These are phyloP conservation scores for Pluteus cervinus DNA, from an alignment of 768 basidiomycete genomes.

Conservation along the genomic window DNA sequence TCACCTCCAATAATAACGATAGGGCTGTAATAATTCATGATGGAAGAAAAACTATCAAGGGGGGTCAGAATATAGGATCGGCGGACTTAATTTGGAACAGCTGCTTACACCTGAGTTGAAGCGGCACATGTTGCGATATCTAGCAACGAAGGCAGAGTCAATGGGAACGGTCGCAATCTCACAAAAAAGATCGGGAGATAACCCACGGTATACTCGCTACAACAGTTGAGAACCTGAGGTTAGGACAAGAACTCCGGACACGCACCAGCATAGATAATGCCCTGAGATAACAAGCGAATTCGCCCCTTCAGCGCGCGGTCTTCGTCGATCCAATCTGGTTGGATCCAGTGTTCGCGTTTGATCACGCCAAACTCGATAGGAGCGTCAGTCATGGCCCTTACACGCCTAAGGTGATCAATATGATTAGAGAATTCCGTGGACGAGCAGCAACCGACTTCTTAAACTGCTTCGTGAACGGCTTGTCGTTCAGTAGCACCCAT, in stretches of 20 bases:
- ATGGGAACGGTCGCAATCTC: not conserved
- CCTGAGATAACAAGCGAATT: slow-evolving; percentile 54
- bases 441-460: slow-evolving; percentile 37
- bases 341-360: slow-evolving; percentile 68
- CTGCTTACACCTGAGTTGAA: slow-evolving; percentile 81
- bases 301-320: slow-evolving; percentile 52
- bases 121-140: slow-evolving; percentile 94
- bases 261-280: slow-evolving; percentile 57
- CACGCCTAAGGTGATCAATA: slow-evolving; percentile 28
- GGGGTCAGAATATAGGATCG: slow-evolving; percentile 1
- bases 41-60: slow-evolving; percentile 68
- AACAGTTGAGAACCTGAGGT: slow-evolving; percentile 6
- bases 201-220: slow-evolving; percentile 72
- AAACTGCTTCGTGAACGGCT: slow-evolving; percentile 68
- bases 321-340: slow-evolving; percentile 80
- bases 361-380: slow-evolving; percentile 68
- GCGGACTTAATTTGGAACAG: not conserved
- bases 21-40: slow-evolving; percentile 69
- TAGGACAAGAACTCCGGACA: slow-evolving; percentile 4
- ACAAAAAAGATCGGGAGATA: not conserved
- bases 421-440: not conserved
- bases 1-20: slow-evolving; percentile 79
- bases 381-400: slow-evolving; percentile 49
- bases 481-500: slow-evolving; percentile 84
- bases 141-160: slow-evolving; percentile 14